Conservation (phyloP, 768 basidiomycete species). For the Sarcomyxa edulis region DNA sequence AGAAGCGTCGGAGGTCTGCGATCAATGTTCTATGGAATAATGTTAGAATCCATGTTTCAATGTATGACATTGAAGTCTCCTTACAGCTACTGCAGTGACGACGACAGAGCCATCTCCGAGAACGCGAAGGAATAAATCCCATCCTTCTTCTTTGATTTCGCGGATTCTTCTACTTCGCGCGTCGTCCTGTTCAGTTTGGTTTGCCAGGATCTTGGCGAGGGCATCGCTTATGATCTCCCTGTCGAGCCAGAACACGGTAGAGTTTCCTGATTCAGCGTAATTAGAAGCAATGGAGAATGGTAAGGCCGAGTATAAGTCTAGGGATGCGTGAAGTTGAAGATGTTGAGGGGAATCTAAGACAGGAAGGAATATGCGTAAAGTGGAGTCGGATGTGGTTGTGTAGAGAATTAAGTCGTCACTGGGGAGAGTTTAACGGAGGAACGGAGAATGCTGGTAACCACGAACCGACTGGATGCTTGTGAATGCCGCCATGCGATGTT, state of each 20-base stretch:
- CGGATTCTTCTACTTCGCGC: conserved; percentile 41
- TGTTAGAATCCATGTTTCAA: not conserved
- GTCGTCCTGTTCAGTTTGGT: conserved; percentile 34
- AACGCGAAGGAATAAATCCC: conserved; percentile 77
- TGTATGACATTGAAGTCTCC: conserved; percentile 19
- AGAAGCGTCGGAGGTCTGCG: conserved; percentile 81
- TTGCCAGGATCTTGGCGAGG: conserved; percentile 35
- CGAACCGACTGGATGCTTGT: conserved; percentile 58
- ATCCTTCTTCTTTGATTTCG: conserved; percentile 66
- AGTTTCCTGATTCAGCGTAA: conserved; percentile 27
- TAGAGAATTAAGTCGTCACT: conserved; percentile 79
- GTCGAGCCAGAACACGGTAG: conserved; percentile 68
- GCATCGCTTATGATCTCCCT: conserved; percentile 49
- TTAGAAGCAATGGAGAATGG: conserved; percentile 30
- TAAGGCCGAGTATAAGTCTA: conserved; percentile 67
- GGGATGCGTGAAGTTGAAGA: conserved; percentile 77
- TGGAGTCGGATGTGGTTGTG: conserved; percentile 79
- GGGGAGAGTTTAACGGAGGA: conserved; percentile 1
- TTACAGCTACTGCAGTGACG: conserved; percentile 67
- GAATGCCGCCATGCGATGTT: conserved; percentile 70
- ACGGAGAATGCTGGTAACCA: not conserved
- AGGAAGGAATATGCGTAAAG: conserved; percentile 80
- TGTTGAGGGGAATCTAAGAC: conserved; percentile 82
- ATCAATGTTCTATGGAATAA: conserved; percentile 69
- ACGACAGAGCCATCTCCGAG: conserved; percentile 70